phyloP scores from a whole-genome alignment of 768 basidiomycete genomes.

The Suillus sp. region DNA sequence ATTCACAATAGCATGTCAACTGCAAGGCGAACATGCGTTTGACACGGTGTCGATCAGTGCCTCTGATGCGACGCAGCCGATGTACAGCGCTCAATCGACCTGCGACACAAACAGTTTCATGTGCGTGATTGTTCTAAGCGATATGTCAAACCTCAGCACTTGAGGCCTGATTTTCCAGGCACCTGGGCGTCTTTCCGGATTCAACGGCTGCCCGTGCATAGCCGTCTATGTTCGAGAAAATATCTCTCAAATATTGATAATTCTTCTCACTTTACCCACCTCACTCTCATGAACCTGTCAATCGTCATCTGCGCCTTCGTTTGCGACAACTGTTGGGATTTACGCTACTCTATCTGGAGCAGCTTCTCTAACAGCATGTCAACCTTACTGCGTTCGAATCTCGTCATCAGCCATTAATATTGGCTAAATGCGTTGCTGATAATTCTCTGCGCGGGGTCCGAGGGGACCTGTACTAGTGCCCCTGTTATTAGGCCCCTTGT shows the following conservation, averaged over 20 bases:
- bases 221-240: background rate
- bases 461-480: conserved; percentile 29
- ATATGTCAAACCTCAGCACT: conserved; percentile 1
- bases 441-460: conserved; percentile 34
- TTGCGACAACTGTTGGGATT: background rate
- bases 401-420: conserved; percentile 12
- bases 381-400: conserved; percentile 19
- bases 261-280: background rate
- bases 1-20: conserved; percentile 9
- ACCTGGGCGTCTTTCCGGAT: background rate
- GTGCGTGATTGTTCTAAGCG: conserved; percentile 3
- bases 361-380: conserved; percentile 23
- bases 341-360: conserved; percentile 13
- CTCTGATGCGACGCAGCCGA: conserved; percentile 7
- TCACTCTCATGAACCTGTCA: background rate
- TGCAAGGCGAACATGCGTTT: conserved; percentile 8
- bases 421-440: conserved; percentile 7
- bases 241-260: background rate
- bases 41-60: conserved; percentile 6
- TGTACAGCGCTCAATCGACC: background rate
- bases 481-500: conserved; percentile 25
- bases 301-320: background rate
- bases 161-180: conserved; percentile 3
- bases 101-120: background rate
- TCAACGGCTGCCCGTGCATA: conserved; percentile 2